Percentiles rank a stretch among this genome's conserved stretches.
Conservation (phyloP, 495 filamentous ascomycete species). For the Platismatia glauca region DNA sequence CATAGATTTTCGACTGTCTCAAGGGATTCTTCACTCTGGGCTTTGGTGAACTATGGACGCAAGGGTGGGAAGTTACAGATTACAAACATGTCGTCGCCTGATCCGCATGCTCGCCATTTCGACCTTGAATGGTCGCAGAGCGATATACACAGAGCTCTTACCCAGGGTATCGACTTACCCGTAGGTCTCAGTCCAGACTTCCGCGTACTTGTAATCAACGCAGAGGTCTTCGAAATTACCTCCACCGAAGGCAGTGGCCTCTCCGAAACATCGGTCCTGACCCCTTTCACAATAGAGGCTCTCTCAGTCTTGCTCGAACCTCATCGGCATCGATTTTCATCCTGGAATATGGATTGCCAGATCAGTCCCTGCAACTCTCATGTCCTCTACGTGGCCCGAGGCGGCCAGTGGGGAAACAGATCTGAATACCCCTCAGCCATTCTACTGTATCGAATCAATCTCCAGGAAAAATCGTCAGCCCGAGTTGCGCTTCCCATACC, state of each 20-base stretch:
- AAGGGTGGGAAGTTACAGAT: neutral
- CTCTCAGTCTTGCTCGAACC: neutral
- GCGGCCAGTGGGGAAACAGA: neutral
- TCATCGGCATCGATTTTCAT: neutral
- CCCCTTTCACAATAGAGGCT: neutral
- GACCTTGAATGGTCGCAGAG: conserved; percentile 1
- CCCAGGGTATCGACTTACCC: too few relatives aligned
- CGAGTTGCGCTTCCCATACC: neutral
- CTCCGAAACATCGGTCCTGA: neutral
- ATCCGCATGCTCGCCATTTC: neutral
- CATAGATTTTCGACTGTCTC: neutral
- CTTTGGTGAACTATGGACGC: neutral
- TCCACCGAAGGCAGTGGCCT: neutral
- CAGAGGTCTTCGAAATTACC: conserved; percentile 1
- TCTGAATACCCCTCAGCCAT: neutral
- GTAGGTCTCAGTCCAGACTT: neutral
- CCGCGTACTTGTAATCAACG: neutral
- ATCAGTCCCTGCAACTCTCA: conserved; percentile 4
- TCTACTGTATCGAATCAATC: neutral
- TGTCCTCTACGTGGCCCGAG: neutral
- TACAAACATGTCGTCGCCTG: neutral
- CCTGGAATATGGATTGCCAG: neutral
- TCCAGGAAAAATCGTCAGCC: neutral
- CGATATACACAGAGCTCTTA: neutral
- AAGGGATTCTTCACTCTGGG: neutral